phyloP scores from a whole-genome alignment of 108 stramenopile genomes.

The Ochromonas danica region DNA sequence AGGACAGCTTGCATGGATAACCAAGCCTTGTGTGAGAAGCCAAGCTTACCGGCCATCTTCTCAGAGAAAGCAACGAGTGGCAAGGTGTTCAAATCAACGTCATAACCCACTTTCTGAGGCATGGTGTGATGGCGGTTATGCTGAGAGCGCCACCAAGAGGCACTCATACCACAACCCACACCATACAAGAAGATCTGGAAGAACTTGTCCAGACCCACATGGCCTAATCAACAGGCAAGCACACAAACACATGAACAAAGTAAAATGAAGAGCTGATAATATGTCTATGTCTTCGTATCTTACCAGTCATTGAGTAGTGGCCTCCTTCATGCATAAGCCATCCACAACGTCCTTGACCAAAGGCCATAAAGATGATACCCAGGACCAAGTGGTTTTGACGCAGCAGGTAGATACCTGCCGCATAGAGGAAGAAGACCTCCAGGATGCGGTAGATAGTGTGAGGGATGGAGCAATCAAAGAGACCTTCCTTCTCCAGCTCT shows the following conservation, averaged over 20 bases:
- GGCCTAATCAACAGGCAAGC: constrained; percentile 1
- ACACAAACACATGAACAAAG: background rate
- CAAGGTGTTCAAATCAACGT: constrained; percentile 33
- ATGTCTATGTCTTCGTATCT: background rate
- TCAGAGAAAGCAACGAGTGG: constrained; percentile 30
- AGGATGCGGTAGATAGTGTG: constrained; percentile 35
- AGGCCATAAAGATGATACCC: constrained; percentile 31
- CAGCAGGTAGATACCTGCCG: constrained; percentile 29
- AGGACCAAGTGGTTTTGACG: background rate
- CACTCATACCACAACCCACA: constrained; percentile 39
- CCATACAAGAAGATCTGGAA: constrained; percentile 40
- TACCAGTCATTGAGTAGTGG: constrained; percentile 43
- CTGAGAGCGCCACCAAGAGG: constrained; percentile 17
- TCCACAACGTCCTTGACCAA: constrained; percentile 42
- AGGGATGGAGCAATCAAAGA: constrained; percentile 24
- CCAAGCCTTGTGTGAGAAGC: constrained; percentile 31
- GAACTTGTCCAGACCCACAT: constrained; percentile 31
- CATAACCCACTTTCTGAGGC: constrained; percentile 33
- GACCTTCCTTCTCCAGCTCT: constrained; percentile 38
- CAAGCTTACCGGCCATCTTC: background rate
- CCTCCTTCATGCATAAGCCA: constrained; percentile 50
- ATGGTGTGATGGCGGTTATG: constrained; percentile 34
- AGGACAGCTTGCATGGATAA: constrained; percentile 30
- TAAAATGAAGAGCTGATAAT: background rate
- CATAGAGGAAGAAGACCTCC: constrained; percentile 35